Conservation (phyloP, 176 grass and related monocot species). For the Hyparrhenia diplandra region DNA sequence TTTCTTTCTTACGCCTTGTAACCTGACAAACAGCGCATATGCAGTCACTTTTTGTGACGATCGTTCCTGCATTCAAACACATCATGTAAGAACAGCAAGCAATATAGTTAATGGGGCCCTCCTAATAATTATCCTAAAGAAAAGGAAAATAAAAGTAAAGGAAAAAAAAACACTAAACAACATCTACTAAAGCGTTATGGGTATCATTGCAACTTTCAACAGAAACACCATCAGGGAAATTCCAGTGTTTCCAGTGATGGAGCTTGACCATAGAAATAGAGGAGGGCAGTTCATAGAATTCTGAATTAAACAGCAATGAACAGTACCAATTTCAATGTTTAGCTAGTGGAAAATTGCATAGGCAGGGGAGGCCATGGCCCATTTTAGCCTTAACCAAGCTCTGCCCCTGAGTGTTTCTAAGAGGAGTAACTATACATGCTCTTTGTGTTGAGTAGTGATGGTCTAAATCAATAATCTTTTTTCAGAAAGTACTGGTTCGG, state of each 20-base stretch:
- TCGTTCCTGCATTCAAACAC: conserved; percentile 57
- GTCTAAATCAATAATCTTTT: background rate
- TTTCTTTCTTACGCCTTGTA: conserved; percentile 72
- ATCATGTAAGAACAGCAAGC: conserved; percentile 22
- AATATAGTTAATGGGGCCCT: background rate
- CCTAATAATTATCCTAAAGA: background rate
- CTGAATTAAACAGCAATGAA: background rate
- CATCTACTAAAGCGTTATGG: background rate
- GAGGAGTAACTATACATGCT: background rate
- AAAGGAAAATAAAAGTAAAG: background rate
- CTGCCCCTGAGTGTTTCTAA: background rate
- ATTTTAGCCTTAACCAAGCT: too few species aligned
- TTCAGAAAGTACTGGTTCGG: background rate
- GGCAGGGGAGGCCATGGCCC: too few species aligned
- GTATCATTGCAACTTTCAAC: background rate
- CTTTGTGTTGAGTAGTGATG: background rate
- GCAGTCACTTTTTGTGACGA: conserved; percentile 68
- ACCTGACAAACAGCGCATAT: conserved; percentile 79
- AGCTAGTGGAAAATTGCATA: background rate
- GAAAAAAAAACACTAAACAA: background rate
- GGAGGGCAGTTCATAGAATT: background rate
- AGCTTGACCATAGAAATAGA: too few species aligned
- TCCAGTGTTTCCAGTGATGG: background rate
- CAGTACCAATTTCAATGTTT: background rate
- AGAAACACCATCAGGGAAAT: background rate